Percentiles rank a stretch among this genome's conserved stretches.
Conservation (phyloP, 2,329 filamentous ascomycete genomes). For the Diaporthe citriasiana region DNA sequence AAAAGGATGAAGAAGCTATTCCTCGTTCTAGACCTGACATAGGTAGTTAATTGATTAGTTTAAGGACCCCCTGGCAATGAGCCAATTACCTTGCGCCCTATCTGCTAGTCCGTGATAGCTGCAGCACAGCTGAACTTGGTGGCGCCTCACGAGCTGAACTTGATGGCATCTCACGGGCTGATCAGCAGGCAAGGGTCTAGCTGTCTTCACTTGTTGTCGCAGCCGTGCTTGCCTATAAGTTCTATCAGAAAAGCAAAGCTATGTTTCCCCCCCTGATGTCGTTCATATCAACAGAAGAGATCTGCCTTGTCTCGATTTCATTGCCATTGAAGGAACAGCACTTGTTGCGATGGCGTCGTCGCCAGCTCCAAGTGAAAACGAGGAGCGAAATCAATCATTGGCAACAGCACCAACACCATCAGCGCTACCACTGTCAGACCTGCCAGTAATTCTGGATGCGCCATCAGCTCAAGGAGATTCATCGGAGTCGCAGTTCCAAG, state of each 20-base stretch:
- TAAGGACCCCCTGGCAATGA: background rate
- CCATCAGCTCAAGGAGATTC: background rate
- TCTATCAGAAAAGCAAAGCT: background rate
- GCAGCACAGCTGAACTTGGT: conserved; percentile 4
- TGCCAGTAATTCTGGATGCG: background rate
- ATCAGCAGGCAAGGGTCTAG: background rate
- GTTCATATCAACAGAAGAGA: background rate
- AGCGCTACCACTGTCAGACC: background rate
- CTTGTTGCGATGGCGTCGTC: conserved; percentile 4
- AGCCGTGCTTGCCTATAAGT: background rate
- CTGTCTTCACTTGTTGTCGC: background rate
- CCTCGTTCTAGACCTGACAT: background rate
- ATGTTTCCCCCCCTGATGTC: background rate
- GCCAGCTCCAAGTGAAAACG: background rate
- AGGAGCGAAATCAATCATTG: background rate
- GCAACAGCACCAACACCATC: conserved; percentile 1
- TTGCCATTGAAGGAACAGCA: background rate
- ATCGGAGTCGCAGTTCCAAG: background rate
- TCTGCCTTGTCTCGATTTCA: background rate
- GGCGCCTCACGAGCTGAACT: background rate
- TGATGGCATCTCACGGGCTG: background rate
- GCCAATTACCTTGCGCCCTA: background rate
- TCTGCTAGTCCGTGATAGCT: background rate
- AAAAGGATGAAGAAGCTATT: background rate
- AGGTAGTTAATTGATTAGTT: background rate